Conservation (phyloP, 2,329 filamentous ascomycete genomes). For the Aspergillus sp. region DNA sequence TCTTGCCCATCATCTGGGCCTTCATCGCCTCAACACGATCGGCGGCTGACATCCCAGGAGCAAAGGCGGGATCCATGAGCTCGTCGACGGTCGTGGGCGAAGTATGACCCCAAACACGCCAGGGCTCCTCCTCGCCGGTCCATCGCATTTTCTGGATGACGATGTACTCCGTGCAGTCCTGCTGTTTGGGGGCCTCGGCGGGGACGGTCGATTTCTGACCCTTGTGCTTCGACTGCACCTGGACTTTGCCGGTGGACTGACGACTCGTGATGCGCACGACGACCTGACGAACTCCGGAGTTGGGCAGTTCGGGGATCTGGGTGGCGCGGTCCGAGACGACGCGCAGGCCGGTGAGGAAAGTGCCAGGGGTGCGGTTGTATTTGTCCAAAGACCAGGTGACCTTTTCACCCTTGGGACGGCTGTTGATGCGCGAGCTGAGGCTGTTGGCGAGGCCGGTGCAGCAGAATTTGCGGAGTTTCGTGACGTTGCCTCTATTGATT, state of each 20-base stretch:
- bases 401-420: conserved; percentile 30
- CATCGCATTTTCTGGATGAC: conserved; percentile 50
- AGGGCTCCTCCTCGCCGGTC: conserved; percentile 42
- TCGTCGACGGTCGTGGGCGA: conserved; percentile 43
- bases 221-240: conserved; percentile 2
- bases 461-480: conserved; percentile 36
- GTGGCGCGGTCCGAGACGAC: conserved; percentile 44
- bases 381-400: conserved; percentile 39
- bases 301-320: conserved; percentile 38
- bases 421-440: conserved; percentile 34
- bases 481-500: conserved; percentile 33
- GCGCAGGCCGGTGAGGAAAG: conserved; percentile 37
- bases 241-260: conserved; percentile 34
- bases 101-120: conserved; percentile 53
- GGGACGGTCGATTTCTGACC: conserved; percentile 4
- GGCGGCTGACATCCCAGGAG: conserved; percentile 30
- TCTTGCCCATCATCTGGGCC: conserved; percentile 18
- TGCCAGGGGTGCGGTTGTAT: conserved; percentile 37
- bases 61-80: conserved; percentile 38
- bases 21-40: conserved; percentile 37
- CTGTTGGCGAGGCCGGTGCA: conserved; percentile 38
- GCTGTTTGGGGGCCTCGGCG: conserved; percentile 30
- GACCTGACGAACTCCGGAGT: conserved; percentile 42
- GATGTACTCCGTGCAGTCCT: conserved; percentile 50
- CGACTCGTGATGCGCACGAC: conserved; percentile 39